Base-by-base conservation (phyloP, 1,284 basidiomycete genomes). In the Anthracocystis panici-leucophaei region DNA sequence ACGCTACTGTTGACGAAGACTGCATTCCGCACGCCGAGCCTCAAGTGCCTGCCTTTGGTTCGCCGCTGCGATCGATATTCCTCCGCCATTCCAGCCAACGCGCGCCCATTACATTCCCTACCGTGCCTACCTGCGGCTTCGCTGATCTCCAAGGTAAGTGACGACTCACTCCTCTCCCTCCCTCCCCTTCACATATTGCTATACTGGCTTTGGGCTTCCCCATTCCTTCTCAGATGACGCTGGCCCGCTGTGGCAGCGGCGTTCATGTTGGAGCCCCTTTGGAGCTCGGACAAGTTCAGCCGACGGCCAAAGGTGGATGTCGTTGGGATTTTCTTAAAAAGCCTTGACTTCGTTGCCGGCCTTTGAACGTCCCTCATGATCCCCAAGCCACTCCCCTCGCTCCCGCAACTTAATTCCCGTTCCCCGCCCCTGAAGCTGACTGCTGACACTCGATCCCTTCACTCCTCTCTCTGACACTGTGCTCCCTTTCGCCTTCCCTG, bases 51-150 rank as follows among this genome's bases (percentile, higher is more conserved):
- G 58, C 68, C 68, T 71, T 27, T 11, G 20, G 16, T 54, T 29
- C 38, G 54, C 55, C 38, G 55, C 68, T 71, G 50, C 68, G 62
- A 71, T 65, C 63, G 58, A 65, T 62, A 65, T 71, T 61, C 62
- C 68, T 51, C 45, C 40, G 55, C 63, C 68, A 71, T 71, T 65
- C 62, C 62, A 62, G 40, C 9, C 29, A 60, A 44, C 53, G 58
- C 53, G 58, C 59, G 63, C 63, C 55, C 58, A 45, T 60, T 49
- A 70, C 68, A 70, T 70, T 70, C 68, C 68, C 68, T 49, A 20
- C 21, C 50, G 41, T 44, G 25, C 48, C 51, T 61, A 57, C 57
- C 68, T 60, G 62, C 62, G 54, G 62, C 50, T 45, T 21, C 27
- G 38, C 54, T 29, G 12, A 18, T 53, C 56, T 56, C 54, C 68